Evolutionary conservation across 2,329 filamentous ascomycete species (phyloP).

Genomic region (Fusarium sambucinum): DNA sequence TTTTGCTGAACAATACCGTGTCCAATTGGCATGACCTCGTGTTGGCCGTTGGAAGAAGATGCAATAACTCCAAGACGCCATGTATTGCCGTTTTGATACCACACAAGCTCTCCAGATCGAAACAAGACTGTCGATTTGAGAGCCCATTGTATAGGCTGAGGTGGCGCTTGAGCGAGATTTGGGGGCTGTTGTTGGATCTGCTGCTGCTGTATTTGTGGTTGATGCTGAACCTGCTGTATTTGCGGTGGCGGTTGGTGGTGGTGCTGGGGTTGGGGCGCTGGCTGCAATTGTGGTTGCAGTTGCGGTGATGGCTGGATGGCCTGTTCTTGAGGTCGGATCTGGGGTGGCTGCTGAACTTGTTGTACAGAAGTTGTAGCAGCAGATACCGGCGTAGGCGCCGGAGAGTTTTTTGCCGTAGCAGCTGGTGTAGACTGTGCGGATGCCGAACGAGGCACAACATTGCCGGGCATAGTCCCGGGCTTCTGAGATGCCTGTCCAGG

Average conservation of each 20-base stretch:
- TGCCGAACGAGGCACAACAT: slow-evolving; percentile 48
- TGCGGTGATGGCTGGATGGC: slow-evolving; percentile 21
- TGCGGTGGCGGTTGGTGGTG: slow-evolving; percentile 39
- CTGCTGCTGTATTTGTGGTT: slow-evolving; percentile 27
- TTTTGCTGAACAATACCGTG: slow-evolving; percentile 55
- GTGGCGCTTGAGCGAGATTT: slow-evolving; percentile 33
- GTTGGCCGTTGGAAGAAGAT: slow-evolving; percentile 47
- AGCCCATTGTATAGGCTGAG: slow-evolving; percentile 48
- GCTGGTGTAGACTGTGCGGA: slow-evolving; percentile 40
- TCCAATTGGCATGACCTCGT: slow-evolving; percentile 58
- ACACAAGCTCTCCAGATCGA: slow-evolving; percentile 63
- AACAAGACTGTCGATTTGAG: slow-evolving; percentile 57
- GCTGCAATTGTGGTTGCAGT: slow-evolving; percentile 28
- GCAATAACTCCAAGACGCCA: slow-evolving; percentile 64
- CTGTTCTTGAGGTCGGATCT: slow-evolving; percentile 27
- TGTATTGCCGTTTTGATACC: slow-evolving; percentile 61
- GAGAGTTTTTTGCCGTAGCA: slow-evolving; percentile 37
- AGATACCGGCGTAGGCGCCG: slow-evolving; percentile 31
- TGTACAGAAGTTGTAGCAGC: slow-evolving; percentile 27
- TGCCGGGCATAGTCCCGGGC: slow-evolving; percentile 46
- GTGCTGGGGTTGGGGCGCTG: slow-evolving; percentile 31
- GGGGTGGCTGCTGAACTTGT: slow-evolving; percentile 24
- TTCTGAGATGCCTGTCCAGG: slow-evolving; percentile 52
- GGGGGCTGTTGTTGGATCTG: slow-evolving; percentile 42
- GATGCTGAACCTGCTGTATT: slow-evolving; percentile 24